Conservation (phyloP, 345 rosid species). For the Eucalyptus melliodora region DNA sequence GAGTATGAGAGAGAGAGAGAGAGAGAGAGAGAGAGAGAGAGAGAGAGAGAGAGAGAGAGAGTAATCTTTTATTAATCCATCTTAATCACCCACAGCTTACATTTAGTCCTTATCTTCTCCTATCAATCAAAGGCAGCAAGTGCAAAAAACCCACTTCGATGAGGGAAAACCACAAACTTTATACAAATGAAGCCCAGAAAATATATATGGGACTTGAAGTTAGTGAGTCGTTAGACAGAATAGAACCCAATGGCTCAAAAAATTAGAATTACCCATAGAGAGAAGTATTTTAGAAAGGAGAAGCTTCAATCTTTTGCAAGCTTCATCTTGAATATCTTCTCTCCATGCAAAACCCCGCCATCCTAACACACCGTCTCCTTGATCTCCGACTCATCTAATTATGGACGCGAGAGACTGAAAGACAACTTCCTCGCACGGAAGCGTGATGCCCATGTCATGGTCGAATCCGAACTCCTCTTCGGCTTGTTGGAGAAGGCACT, state of each 20-base stretch:
- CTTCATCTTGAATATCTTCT: neutral
- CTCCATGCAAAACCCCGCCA: neutral
- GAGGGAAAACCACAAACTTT: neutral
- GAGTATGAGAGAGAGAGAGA: neutral
- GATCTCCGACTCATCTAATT: neutral
- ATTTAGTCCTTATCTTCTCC: neutral
- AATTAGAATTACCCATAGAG: neutral
- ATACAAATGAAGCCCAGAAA: neutral
- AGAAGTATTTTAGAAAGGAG: neutral
- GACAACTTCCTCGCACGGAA: conserved; percentile 26
- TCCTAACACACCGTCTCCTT: neutral
- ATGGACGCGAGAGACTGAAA: conserved; percentile 4
- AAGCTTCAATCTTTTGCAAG: neutral
- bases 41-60: neutral
- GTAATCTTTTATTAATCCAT: neutral
- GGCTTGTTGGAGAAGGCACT: conserved; percentile 13
- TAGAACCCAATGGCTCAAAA: neutral
- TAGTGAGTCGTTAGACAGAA: neutral
- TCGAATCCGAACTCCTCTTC: conserved; percentile 27
- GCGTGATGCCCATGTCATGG: conserved; percentile 24
- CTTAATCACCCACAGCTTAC: neutral
- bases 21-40: neutral
- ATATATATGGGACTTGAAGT: neutral
- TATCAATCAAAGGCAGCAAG: neutral
- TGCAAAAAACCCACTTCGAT: neutral